Evolutionary conservation across 495 filamentous ascomycete species (phyloP), one percentile per base, ranked within the genome.

Genomic region (Aspergillus bridgeri): DNA sequence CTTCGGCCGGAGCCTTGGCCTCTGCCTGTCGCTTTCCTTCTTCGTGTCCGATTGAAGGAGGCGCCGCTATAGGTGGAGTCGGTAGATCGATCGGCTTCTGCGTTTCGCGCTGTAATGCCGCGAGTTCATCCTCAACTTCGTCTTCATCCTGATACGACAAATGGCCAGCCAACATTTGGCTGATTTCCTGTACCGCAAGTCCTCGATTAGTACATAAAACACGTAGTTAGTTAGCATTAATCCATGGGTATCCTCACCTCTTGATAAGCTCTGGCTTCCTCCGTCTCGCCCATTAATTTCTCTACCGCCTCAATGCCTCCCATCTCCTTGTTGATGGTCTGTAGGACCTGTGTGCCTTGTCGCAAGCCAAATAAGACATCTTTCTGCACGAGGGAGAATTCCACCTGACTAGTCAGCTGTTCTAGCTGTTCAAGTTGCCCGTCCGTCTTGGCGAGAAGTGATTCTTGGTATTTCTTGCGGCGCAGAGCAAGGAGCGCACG

Each of bases 401-500:
- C 93, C 54, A 98, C 87, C 64, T 87, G 86, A 51, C 83, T 83
- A 3, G 88, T 89, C 45, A 98, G 78, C 61, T 90, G 81, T 73
- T 98, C 91, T 20, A 98, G 76, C 66, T 92, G 87, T 49, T 87
- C 90, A 3, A 98, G 84, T 72, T 98, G 94, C 7, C 81, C 81
- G 71, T 98, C 95, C 6, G 95, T 97, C 71, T 96, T 94, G 49
- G 82, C 78, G 21, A 98, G 83, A 8, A 98, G 81, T 6, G 89
- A 85, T 69, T 97, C 91, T 69, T 98, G 95, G 79, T 96, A 98
- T 71, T 98, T 98, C 73, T 96, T 96, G 53, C 91, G 85, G 46
- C 94, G 90, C 42, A 98, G 81, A 0, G 95, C 95, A 6, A 98
- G 84, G 19, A 96, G 81, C 0, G 94, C 94, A 50, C 86, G 84